These are phyloP conservation scores for Tolypocladium sp. DNA, from an alignment of 2,329 filamentous ascomycete genomes.

Conservation along the genomic window DNA sequence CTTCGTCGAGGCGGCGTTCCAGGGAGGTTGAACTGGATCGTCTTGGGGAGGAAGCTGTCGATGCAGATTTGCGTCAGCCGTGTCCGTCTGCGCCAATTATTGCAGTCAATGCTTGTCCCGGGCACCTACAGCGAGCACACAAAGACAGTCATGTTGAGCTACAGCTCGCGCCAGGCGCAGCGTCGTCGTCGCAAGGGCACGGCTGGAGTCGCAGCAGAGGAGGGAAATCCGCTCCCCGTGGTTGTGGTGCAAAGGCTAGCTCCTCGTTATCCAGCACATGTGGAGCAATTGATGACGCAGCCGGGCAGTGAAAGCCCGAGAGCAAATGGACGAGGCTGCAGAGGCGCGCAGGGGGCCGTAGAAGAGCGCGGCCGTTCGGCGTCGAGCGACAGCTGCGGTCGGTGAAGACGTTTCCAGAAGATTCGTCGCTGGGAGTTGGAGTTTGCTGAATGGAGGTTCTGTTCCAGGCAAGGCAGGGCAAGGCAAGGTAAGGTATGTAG, in stretches of 20 bases:
- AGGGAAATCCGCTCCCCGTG: background rate
- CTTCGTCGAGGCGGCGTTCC: conserved; percentile 35
- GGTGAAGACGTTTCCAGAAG: background rate
- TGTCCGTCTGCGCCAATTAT: background rate
- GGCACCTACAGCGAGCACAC: conserved; percentile 28
- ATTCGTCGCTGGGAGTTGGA: background rate
- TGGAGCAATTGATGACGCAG: background rate
- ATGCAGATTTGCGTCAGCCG: background rate
- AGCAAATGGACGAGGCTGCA: background rate
- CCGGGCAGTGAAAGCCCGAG: background rate
- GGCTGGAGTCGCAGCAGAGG: background rate
- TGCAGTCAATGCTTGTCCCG: background rate
- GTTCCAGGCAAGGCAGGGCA: background rate
- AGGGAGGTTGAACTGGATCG: conserved; percentile 73
- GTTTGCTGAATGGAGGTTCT: background rate
- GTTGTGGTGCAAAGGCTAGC: background rate
- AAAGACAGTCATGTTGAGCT: conserved; percentile 29
- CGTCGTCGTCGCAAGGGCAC: background rate
- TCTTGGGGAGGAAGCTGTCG: conserved; percentile 80
- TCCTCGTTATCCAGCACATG: conserved; percentile 1
- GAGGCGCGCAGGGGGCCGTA: background rate
- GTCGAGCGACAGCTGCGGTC: background rate
- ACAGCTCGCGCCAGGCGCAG: background rate
- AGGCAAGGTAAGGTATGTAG: background rate
- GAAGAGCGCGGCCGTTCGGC: background rate